Base-by-base conservation (phyloP, 176 grass and related monocot species). In the sorghum (Sorghum bicolor) region DNA sequence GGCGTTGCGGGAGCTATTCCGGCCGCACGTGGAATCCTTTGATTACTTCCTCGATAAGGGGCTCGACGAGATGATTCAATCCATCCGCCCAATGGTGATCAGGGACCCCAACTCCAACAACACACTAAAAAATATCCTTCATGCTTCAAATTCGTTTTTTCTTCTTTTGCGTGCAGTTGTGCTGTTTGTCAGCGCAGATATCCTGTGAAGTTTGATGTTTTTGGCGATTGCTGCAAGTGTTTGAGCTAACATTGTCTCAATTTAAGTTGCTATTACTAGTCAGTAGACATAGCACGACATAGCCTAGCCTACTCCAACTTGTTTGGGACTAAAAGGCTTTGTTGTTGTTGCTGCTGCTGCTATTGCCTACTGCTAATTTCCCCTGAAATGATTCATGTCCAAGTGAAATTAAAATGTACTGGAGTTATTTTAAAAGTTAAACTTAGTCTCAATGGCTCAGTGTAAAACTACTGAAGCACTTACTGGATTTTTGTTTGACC, bases 91-190 rank as follows among this genome's bases (percentile, higher is more conserved):
- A 66, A 16, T 87, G 6, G 95, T 93, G 74, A 91, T 95, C 26
- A 36, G 4, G 26, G 82, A 91, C 22, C 92, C 84, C 81, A 71
- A 76, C 72, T 84, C 85, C 29, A 77, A 57, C 25, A 74, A 22
- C 45, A 91, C 53, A n/a, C 75, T 95, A 22, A 98, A 74, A 93
- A 86, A 98, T 98, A 98, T 95, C 93, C 96, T 98, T 86, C 72
- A 13, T 30, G 64, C 72, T 43, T 80, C 8, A 72, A 17, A 28
- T 75, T 70, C 8, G 4, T 29, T 15, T 57, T 25, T 13, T 64
- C 80, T 66, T 50, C n/a, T 64, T 15, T 78, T 80, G 26, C 4
- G 38, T 6, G 34, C 11, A 31, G 19, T 32, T 26, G 17, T 62
- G 75, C 17, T n/a, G 19, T 5, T 86, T 10, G 2, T 81, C 17